Conservation (phyloP, 2,329 filamentous ascomycete species). For the Xylariaceae sp. region DNA sequence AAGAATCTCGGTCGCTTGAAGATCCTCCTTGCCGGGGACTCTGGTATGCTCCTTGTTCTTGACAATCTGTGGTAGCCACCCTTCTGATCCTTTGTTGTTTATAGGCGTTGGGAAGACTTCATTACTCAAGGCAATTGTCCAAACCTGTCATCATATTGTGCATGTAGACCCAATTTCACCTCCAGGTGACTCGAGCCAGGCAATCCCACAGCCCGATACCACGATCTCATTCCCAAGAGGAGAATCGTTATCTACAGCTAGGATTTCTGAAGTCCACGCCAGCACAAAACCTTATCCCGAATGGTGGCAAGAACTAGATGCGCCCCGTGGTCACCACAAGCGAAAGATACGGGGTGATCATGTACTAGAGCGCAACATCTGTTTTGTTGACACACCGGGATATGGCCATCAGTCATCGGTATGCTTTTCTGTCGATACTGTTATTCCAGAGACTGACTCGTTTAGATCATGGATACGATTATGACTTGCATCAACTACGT, state of each 20-base stretch:
- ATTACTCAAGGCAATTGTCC: constrained; percentile 81
- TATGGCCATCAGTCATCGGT: constrained; percentile 53
- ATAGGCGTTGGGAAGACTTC: constrained; percentile 83
- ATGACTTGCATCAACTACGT: constrained; percentile 66
- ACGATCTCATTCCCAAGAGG: constrained; percentile 21
- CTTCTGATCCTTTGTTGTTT: constrained; percentile 17
- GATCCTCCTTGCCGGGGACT: constrained; percentile 76
- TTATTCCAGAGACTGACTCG: constrained; percentile 16
- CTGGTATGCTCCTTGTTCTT: constrained; percentile 49
- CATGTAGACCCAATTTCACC: constrained; percentile 70
- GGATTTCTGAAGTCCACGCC: constrained; percentile 66
- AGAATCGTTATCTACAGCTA: constrained; percentile 33
- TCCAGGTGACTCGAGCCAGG: constrained; percentile 22
- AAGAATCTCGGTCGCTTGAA: constrained; percentile 82
- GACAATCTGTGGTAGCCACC: constrained; percentile 11
- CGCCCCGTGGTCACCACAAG: constrained; percentile 53
- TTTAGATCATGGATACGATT: constrained; percentile 48
- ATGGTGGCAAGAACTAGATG: constrained; percentile 83
- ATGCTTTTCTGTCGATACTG: constrained; percentile 29
- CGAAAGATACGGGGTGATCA: constrained; percentile 70
- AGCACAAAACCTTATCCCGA: constrained; percentile 80
- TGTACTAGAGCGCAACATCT: constrained; percentile 85
- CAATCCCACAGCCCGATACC: constrained; percentile 12
- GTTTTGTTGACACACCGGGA: constrained; percentile 83
- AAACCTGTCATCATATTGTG: constrained; percentile 85